A percentile compares a stretch with the other conserved stretches of the same genome.
Conservation (phyloP, 163 green algal species). For the Chloroidium sp. region DNA sequence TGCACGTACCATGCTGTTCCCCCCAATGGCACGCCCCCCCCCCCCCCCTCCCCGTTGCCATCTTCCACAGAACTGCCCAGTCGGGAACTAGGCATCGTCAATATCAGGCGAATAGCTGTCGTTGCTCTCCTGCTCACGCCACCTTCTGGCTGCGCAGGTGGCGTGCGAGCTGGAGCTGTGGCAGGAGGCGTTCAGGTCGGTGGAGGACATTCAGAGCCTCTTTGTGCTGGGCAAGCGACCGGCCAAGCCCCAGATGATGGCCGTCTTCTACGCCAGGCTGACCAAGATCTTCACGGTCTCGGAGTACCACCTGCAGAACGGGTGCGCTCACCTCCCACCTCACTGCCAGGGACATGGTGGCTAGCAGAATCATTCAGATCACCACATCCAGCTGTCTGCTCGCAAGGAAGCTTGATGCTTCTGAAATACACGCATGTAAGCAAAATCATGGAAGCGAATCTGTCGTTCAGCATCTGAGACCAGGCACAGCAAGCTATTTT, state of each 20-base stretch:
- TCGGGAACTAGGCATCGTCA: background rate
- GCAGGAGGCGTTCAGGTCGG: conserved; percentile 94
- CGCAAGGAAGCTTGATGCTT: background rate
- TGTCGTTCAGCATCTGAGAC: no score
- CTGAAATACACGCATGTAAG: conserved; percentile 6
- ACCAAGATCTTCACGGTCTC: conserved; percentile 97
- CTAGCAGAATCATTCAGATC: no score
- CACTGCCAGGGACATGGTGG: no score
- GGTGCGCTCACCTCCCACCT: conserved; percentile 25
- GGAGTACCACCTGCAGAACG: conserved; percentile 81
- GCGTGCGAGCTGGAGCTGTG: conserved; percentile 94
- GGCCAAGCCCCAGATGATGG: conserved; percentile 86
- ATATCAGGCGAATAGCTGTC: background rate
- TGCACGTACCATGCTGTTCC: no score
- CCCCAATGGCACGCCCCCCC: no score
- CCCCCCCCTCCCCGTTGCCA: no score
- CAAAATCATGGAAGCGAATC: no score
- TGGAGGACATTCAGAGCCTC: conserved; percentile 97
- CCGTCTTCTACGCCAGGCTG: conserved; percentile 89
- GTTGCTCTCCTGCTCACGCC: background rate
- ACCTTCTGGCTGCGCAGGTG: conserved; percentile 14
- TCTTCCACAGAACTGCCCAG: no score
- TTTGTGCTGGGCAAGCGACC: conserved; percentile 69
- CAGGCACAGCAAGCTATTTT: no score
- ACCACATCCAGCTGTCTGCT: no score